Conservation (phyloP, 169 alveolate species). For the Cystoisospora suis region DNA sequence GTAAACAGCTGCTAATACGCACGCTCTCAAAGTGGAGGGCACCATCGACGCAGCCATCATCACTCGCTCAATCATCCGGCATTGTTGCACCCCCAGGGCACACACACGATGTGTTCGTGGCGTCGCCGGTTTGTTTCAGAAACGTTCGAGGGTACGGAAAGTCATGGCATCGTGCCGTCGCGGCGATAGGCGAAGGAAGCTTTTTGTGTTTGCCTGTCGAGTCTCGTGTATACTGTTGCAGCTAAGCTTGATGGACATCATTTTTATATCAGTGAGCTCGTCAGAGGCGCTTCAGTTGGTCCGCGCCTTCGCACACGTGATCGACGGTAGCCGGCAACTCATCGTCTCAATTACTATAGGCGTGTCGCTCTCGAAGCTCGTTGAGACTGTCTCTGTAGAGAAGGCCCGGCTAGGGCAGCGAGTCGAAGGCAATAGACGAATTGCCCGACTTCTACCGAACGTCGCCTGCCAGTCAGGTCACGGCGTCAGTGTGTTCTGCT, state of each 20-base stretch:
- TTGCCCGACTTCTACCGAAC: constrained; percentile 22
- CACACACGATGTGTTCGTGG: no score
- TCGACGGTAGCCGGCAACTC: neutral
- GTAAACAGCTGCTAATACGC: no score
- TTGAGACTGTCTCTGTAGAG: neutral
- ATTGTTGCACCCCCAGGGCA: no score
- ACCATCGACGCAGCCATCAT: no score
- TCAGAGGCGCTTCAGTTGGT: neutral
- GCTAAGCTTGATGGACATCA: constrained; percentile 1
- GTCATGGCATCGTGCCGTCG: no score
- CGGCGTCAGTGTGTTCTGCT: constrained; percentile 29
- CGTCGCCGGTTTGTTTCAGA: no score
- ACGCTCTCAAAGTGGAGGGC: no score
- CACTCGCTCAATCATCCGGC: no score
- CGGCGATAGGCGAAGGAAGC: no score
- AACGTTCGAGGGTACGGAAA: no score
- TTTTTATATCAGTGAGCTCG: neutral
- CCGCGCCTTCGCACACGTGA: neutral
- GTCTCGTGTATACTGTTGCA: no score
- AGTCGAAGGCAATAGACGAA: neutral
- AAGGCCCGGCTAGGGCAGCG: neutral
- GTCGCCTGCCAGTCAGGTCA: constrained; percentile 24
- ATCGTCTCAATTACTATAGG: neutral
- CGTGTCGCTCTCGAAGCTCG: neutral
- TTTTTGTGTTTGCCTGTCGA: no score